These are phyloP conservation scores for Diaporthe citrichinensis DNA, from an alignment of 2,329 filamentous ascomycete species.

Conservation along the genomic window DNA sequence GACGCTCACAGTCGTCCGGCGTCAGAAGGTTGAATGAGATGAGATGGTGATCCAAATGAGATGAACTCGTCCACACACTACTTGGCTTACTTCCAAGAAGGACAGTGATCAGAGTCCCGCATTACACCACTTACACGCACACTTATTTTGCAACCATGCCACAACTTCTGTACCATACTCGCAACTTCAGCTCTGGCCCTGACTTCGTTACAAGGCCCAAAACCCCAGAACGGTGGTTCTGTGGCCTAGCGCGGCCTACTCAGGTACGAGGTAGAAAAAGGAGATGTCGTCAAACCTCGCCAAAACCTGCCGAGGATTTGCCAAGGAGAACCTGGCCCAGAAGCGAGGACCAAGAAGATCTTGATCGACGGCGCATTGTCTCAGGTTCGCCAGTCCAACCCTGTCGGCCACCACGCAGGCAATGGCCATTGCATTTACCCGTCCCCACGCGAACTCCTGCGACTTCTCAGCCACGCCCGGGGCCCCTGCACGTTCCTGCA, in stretches of 20 bases:
- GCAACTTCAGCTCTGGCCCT: background rate
- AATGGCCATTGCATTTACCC: conserved; percentile 2
- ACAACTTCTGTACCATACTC: too few species aligned
- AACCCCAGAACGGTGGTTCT: conserved; percentile 1
- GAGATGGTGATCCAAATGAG: conserved; percentile 20
- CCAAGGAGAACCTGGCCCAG: conserved; percentile 22
- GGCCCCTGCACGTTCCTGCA: background rate
- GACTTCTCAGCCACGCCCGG: conserved; percentile 19
- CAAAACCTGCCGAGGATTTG: conserved; percentile 25
- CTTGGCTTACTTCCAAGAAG: background rate
- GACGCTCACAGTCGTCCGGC: conserved; percentile 28
- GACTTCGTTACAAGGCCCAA: background rate
- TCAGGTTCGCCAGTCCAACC: conserved; percentile 16
- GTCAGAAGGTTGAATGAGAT: conserved; percentile 17
- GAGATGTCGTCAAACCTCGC: conserved; percentile 29
- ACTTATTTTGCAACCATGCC: background rate
- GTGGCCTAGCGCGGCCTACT: background rate
- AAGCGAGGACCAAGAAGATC: conserved; percentile 33
- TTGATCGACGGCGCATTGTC: conserved; percentile 33
- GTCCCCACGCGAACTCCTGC: conserved; percentile 9
- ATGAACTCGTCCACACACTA: background rate
- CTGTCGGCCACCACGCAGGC: background rate
- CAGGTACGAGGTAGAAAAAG: background rate
- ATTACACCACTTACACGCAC: background rate
- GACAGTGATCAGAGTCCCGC: background rate